phyloP scores from a whole-genome alignment of 768 basidiomycete genomes.

The Galerina marginata region DNA sequence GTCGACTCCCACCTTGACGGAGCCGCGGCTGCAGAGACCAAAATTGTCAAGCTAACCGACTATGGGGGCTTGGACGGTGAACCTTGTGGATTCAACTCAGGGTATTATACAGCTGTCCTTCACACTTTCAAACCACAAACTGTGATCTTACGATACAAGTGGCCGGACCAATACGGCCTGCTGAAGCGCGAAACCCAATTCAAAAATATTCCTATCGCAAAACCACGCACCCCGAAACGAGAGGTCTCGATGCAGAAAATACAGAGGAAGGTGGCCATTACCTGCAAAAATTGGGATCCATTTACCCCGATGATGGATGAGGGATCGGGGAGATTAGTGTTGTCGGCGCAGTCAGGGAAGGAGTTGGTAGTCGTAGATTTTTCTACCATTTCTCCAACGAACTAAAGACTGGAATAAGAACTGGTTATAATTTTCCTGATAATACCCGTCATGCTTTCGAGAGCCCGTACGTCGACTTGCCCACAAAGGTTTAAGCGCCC shows the following conservation, averaged over 20 bases:
- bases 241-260: not conserved
- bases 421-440: too few relatives aligned
- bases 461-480: too few relatives aligned
- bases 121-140: slow-evolving; percentile 6
- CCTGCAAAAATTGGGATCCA: slow-evolving; percentile 6
- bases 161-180: not conserved
- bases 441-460: too few relatives aligned
- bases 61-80: not conserved
- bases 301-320: slow-evolving; percentile 11
- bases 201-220: not conserved
- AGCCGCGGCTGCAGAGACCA: not conserved
- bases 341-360: slow-evolving; percentile 7
- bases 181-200: too few relatives aligned
- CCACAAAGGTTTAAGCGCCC: too few relatives aligned
- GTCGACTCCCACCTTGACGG: not conserved
- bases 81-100: slow-evolving; percentile 7
- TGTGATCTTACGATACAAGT: slow-evolving; percentile 1
- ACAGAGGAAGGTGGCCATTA: slow-evolving; percentile 5
- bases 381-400: not conserved
- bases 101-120: slow-evolving; percentile 9
- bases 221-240: not conserved
- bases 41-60: not conserved
- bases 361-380: slow-evolving; percentile 7
- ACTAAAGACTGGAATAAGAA: too few relatives aligned
- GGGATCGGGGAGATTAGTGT: slow-evolving; percentile 6